A percentile compares a stretch with the other conserved stretches of the same genome.
These are phyloP conservation scores for Apiotrichum mycotoxinovorans DNA, from an alignment of 1,284 basidiomycete genomes.

Conservation along the genomic window DNA sequence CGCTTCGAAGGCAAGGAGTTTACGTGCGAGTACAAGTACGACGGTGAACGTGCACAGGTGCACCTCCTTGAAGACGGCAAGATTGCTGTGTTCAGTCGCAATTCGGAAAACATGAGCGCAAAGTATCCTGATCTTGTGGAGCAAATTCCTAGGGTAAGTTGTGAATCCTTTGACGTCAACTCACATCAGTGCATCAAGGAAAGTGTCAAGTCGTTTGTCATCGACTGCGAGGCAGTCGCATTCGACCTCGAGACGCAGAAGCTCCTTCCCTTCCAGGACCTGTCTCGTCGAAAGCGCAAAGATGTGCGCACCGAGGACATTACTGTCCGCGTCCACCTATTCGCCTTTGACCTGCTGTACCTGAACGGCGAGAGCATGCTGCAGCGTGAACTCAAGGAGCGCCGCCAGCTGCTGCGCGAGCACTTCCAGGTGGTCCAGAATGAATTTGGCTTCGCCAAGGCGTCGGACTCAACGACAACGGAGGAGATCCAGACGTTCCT, in stretches of 20 bases:
- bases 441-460: conserved; percentile 90
- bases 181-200: conserved; percentile 72
- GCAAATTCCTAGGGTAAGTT: conserved; percentile 75
- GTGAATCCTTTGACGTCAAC: background rate
- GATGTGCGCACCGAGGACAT: conserved; percentile 67
- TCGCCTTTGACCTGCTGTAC: conserved; percentile 58
- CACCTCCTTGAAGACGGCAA: conserved; percentile 75
- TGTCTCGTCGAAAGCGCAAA: conserved; percentile 80
- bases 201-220: conserved; percentile 69
- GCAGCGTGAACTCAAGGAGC: conserved; percentile 54
- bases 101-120: conserved; percentile 99
- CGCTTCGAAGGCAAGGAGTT: conserved; percentile 93
- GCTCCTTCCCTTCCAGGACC: conserved; percentile 76
- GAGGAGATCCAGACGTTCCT: conserved; percentile 95
- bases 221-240: conserved; percentile 79
- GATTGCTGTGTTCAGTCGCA: conserved; percentile 87
- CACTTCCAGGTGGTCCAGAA: conserved; percentile 79
- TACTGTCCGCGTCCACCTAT: conserved; percentile 57
- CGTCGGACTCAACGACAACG: conserved; percentile 79
- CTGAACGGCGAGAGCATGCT: conserved; percentile 55
- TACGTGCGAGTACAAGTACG: conserved; percentile 99
- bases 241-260: conserved; percentile 64
- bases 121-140: conserved; percentile 97
- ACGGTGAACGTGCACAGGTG: conserved; percentile 95
- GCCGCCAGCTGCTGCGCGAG: conserved; percentile 69